Conservation (phyloP, 1,284 basidiomycete genomes). For the Marasmius tenuissimus region DNA sequence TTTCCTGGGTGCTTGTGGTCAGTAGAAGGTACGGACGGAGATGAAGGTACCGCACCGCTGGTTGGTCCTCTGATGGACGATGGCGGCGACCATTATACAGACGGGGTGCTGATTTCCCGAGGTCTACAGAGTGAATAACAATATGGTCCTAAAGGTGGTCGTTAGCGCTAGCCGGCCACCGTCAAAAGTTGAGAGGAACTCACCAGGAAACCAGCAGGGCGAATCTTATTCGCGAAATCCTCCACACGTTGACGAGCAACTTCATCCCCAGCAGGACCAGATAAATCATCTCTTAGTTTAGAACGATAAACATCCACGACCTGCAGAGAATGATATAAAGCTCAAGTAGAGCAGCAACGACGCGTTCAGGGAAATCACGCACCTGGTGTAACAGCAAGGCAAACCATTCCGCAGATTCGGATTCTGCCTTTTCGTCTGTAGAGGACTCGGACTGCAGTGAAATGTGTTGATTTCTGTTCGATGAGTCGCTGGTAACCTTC, state of each 20-base stretch:
- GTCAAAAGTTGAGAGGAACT: constrained; percentile 21
- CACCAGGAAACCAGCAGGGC: constrained; percentile 69
- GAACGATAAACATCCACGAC: constrained; percentile 70
- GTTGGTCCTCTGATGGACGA: constrained; percentile 15
- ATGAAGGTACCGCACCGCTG: neutral
- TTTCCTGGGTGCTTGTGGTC: constrained; percentile 35
- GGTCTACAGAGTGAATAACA: constrained; percentile 70
- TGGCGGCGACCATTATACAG: constrained; percentile 57
- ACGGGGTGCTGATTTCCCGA: constrained; percentile 69
- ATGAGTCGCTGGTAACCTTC: constrained; percentile 44
- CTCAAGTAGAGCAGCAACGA: neutral
- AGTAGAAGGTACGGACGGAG: neutral
- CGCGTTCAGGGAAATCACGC: constrained; percentile 8
- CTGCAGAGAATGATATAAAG: constrained; percentile 33
- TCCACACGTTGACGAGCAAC: constrained; percentile 69
- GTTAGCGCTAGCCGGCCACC: constrained; percentile 6
- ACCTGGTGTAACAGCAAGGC: constrained; percentile 71
- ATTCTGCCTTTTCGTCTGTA: constrained; percentile 19
- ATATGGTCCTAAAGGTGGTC: constrained; percentile 60
- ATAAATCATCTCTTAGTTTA: constrained; percentile 61
- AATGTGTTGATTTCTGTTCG: constrained; percentile 33
- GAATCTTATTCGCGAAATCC: constrained; percentile 66
- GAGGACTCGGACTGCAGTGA: constrained; percentile 25
- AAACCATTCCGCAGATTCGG: constrained; percentile 77
- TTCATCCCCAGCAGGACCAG: constrained; percentile 70